Evolutionary conservation across 176 grass and related monocot species (phyloP).

Genomic region (Ampelocalamus luodianensis): DNA sequence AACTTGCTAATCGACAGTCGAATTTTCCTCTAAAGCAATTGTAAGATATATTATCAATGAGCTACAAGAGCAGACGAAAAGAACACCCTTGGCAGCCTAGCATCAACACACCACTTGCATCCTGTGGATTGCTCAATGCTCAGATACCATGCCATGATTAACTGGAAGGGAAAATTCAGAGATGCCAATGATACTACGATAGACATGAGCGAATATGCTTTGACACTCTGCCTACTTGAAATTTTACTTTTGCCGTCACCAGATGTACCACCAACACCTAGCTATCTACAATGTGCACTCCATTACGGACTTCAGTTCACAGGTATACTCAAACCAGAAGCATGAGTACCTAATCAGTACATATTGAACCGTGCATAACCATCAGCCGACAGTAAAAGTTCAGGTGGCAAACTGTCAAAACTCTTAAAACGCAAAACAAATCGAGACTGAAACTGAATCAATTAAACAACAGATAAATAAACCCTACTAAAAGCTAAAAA

Average conservation of each 20-base stretch:
- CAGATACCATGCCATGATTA: not conserved
- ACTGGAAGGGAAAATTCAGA: not conserved
- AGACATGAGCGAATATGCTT: not conserved
- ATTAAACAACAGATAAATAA: not conserved
- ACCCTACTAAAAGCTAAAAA: not conserved
- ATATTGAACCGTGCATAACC: not conserved
- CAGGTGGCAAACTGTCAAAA: not conserved
- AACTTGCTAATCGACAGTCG: not conserved
- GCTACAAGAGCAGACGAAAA: not conserved
- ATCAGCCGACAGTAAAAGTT: not conserved
- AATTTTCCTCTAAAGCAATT: not conserved
- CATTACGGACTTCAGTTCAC: not conserved
- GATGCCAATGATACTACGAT: not conserved
- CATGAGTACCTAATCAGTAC: not conserved
- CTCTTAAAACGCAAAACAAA: not conserved
- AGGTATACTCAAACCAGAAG: not conserved
- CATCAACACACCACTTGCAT: not conserved
- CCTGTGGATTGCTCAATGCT: not conserved
- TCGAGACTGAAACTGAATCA: not conserved
- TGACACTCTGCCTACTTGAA: not conserved
- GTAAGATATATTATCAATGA: not conserved
- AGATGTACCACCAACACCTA: not conserved
- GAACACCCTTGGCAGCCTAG: not conserved
- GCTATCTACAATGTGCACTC: not conserved
- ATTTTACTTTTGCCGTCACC: not conserved